These are phyloP conservation scores for Fragaria iinumae DNA, from an alignment of 306 rosid species.

Conservation along the genomic window DNA sequence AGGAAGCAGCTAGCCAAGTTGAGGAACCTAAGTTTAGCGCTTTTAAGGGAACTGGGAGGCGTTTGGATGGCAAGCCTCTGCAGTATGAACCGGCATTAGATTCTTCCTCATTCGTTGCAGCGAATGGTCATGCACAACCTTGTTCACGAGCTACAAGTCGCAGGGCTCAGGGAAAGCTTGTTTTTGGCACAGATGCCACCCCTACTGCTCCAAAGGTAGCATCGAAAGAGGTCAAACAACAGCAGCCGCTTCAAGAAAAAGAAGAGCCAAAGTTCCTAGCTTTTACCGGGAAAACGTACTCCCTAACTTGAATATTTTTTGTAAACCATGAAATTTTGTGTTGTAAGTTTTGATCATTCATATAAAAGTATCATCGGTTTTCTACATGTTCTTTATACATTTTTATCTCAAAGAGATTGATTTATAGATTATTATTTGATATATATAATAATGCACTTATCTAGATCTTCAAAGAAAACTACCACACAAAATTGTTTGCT, in stretches of 20 bases:
- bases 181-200: background rate
- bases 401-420: background rate
- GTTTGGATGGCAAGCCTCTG: conserved; percentile 13
- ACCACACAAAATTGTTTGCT: background rate
- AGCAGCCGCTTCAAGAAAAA: background rate
- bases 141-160: background rate
- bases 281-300: conserved; percentile 19
- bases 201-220: background rate
- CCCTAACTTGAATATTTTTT: background rate
- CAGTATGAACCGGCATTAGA: background rate
- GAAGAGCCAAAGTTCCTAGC: conserved; percentile 3
- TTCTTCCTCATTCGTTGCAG: background rate
- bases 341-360: background rate
- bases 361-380: background rate
- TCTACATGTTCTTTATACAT: background rate
- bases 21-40: conserved; percentile 3
- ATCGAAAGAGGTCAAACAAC: background rate
- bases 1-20: background rate
- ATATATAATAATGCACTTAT: background rate
- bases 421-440: background rate
- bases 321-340: background rate
- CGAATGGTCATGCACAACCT: background rate
- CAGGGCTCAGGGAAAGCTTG: background rate
- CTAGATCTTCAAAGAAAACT: background rate
- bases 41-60: conserved; percentile 6